Base-by-base conservation (phyloP, 2,329 filamentous ascomycete genomes). In the Cytospora leucostoma region DNA sequence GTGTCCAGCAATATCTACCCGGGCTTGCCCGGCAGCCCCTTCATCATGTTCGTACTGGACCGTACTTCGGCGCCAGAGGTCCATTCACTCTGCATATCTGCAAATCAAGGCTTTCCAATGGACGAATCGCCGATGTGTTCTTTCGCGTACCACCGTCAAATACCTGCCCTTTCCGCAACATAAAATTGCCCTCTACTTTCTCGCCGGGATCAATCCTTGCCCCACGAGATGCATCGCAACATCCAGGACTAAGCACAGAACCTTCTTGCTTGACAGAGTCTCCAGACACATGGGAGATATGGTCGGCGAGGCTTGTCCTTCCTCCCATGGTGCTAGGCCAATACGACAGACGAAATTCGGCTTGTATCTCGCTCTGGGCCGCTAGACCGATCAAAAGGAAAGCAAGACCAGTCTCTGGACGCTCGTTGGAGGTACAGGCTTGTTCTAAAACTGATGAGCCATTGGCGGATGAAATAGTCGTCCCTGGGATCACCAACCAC, bases 381-480 rank as follows among this genome's bases (percentile, higher is more conserved):
- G 8, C 8, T 47, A 10, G 13, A 47, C n/a, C n/a, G 6, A 47
- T 12, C 44, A 7, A 47, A 19, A 10, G n/a, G 1, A 47, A 7
- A 11, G 3, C 44, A 21, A 47, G 12, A 10, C 32, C 35, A 27
- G 38, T n/a, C 27, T 27, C 27, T 27, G 27, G 27, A 2, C 27
- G 27, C 4, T 27, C 4, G 27, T 27, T 11, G 15, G 11, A 54
- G 40, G 15, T 38, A 21, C 38, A 34, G 10, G 56, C 10, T 47
- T 49, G 10, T 54, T 59, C 33, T 38, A 52, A 2, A 13, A 11
- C 17, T 40, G 35, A 6, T 44, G n/a, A 32, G 19, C 35, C 34
- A 56, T 59, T 65, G 56, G 59, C 53, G 59, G 59, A 59, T 37
- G 50, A 65, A 59, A n/a, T 40, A 7, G 11, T n/a, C 19, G 44